phyloP scores from a whole-genome alignment of 2,329 filamentous ascomycete genomes.

The Drechslera avenae region DNA sequence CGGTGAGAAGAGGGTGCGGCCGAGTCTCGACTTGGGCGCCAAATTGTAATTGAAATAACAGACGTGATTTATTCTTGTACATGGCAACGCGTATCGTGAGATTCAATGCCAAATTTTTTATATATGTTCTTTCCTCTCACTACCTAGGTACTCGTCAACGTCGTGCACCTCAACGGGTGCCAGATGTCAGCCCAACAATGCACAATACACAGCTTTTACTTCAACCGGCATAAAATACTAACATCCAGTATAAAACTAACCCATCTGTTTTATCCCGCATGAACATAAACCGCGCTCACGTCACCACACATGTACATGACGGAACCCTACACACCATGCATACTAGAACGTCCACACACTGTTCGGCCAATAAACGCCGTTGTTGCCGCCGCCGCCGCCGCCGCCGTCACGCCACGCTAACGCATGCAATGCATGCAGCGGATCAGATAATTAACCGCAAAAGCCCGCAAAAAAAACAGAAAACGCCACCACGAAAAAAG shows the following conservation, averaged over 20 bases:
- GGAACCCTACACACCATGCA: not conserved
- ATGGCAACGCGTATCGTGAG: no score
- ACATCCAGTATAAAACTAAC: no score
- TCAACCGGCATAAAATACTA: no score
- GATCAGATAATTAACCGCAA: conserved; percentile 44
- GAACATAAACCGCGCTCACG: conserved; percentile 5
- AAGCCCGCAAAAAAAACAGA: not conserved
- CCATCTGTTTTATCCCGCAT: no score
- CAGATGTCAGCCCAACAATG: no score
- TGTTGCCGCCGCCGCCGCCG: no score
- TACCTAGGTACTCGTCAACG: no score
- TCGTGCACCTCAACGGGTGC: no score
- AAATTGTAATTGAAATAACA: conserved; percentile 29
- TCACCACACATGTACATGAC: conserved; percentile 7
- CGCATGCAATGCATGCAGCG: conserved; percentile 27
- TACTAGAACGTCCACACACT: not conserved
- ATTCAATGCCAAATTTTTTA: no score
- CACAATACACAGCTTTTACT: no score
- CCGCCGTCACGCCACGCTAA: not conserved
- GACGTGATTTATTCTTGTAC: not conserved
- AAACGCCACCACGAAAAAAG: no score
- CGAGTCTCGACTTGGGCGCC: conserved; percentile 41
- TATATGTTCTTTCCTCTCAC: no score
- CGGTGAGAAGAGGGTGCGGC: conserved; percentile 43
- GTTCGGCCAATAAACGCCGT: conserved; percentile 11